A percentile compares a stretch with the other conserved stretches of the same genome.
These are phyloP conservation scores for Chaetomiaceae sp. DNA, from an alignment of 2,329 filamentous ascomycete genomes.

Conservation along the genomic window DNA sequence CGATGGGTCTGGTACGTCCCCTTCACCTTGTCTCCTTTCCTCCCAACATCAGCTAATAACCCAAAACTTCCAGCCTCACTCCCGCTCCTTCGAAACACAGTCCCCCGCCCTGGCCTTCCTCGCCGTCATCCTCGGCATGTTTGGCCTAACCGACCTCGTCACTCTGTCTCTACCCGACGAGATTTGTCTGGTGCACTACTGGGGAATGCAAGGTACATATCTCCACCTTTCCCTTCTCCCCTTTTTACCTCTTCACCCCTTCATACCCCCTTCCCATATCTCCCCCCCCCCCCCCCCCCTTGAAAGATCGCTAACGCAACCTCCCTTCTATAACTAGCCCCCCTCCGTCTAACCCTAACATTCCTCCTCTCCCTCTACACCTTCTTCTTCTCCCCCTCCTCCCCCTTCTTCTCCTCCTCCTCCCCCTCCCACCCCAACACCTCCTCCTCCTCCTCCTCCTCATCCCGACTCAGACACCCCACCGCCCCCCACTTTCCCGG, in stretches of 20 bases:
- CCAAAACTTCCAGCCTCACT: conserved; percentile 46
- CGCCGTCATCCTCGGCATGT: conserved; percentile 58
- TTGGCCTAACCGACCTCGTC: conserved; percentile 61
- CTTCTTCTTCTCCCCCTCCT: conserved; percentile 54
- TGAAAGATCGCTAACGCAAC: not conserved
- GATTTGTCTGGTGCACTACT: conserved; percentile 57
- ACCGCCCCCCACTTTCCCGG: conserved; percentile 28
- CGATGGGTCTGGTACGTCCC: conserved; percentile 68
- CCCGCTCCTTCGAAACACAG: conserved; percentile 62
- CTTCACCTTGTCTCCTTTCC: not conserved
- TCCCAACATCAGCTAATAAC: conserved; percentile 6
- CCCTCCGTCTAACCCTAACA: conserved; percentile 61
- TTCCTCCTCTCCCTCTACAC: conserved; percentile 60
- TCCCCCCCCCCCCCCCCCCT: conserved; percentile 35
- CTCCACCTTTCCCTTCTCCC: no score
- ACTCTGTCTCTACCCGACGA: conserved; percentile 66
- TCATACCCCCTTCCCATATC: no score
- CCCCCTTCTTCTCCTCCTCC: conserved; percentile 43
- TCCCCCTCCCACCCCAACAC: not conserved
- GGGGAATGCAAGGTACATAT: conserved; percentile 60
- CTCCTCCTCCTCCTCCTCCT: conserved; percentile 19
- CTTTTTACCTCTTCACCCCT: no score
- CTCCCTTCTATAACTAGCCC: conserved; percentile 41
- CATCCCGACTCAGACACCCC: conserved; percentile 35
- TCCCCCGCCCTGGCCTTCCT: conserved; percentile 71